Conservation (phyloP, 1,284 basidiomycete species). For the Ceratobasidium sp. region DNA sequence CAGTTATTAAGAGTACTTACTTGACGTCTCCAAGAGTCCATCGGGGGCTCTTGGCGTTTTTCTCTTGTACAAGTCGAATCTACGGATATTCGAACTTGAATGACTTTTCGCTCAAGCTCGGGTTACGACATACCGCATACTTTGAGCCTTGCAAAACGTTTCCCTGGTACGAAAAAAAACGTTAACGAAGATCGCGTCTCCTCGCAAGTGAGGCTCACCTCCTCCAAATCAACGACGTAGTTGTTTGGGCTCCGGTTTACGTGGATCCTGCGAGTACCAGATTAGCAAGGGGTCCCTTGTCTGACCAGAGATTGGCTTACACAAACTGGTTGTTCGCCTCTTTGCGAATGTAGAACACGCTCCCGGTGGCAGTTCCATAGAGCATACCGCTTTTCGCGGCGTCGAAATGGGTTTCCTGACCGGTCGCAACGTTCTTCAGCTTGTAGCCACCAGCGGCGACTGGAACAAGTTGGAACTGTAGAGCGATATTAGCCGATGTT, state of each 20-base stretch:
- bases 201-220: neutral
- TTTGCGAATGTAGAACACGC: neutral
- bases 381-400: no score
- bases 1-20: neutral
- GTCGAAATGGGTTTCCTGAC: no score
- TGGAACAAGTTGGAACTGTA: no score
- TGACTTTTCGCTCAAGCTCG: neutral
- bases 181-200: neutral
- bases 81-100: neutral
- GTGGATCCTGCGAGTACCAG: neutral
- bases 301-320: neutral
- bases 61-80: slow-evolving; percentile 3
- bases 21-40: slow-evolving; percentile 1
- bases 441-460: no score
- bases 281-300: neutral
- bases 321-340: neutral
- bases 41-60: neutral
- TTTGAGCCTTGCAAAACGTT: neutral
- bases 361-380: no score
- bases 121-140: neutral
- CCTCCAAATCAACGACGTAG: neutral
- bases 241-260: neutral
- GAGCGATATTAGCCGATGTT: no score
- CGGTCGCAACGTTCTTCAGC: no score
- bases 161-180: neutral